Conservation (phyloP, 441 rosid species). For the Viola pubescens region DNA sequence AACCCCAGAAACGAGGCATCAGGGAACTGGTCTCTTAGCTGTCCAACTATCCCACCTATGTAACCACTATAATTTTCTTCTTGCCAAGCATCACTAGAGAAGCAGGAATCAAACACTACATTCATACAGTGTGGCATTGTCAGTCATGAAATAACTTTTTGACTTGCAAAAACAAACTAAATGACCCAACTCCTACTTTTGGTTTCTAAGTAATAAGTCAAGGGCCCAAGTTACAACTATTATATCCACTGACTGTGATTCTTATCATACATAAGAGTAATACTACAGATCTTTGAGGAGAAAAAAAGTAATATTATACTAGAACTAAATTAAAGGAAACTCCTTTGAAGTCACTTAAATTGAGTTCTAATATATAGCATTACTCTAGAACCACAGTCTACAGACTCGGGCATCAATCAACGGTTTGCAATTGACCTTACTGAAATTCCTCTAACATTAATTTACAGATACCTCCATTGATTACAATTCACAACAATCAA, state of each 20-base stretch:
- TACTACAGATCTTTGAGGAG: not conserved
- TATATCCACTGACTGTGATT: not conserved
- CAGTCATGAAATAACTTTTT: conserved; percentile 10
- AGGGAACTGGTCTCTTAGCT: conserved; percentile 64
- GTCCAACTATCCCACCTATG: conserved; percentile 49
- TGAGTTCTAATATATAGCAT: too few relatives aligned
- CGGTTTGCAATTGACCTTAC: too few relatives aligned
- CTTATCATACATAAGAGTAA: not conserved
- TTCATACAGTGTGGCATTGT: conserved; percentile 15
- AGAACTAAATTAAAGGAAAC: too few relatives aligned
- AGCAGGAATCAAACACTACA: conserved; percentile 86
- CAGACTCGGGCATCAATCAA: too few relatives aligned
- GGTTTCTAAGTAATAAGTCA: too few relatives aligned
- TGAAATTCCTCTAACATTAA: too few relatives aligned
- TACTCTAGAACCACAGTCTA: too few relatives aligned
- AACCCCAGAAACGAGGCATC: conserved; percentile 80
- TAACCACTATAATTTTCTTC: conserved; percentile 57
- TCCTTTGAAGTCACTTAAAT: too few relatives aligned
- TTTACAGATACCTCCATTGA: too few relatives aligned
- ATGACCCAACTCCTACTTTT: not conserved
- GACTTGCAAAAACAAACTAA: not conserved
- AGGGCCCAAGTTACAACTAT: not conserved
- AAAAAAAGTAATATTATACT: not conserved
- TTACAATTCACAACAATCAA: too few relatives aligned
- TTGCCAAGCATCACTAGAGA: conserved; percentile 58